Base-by-base conservation (phyloP, 371 early-diverging fungal genomes). In the Circinella umbellata region DNA sequence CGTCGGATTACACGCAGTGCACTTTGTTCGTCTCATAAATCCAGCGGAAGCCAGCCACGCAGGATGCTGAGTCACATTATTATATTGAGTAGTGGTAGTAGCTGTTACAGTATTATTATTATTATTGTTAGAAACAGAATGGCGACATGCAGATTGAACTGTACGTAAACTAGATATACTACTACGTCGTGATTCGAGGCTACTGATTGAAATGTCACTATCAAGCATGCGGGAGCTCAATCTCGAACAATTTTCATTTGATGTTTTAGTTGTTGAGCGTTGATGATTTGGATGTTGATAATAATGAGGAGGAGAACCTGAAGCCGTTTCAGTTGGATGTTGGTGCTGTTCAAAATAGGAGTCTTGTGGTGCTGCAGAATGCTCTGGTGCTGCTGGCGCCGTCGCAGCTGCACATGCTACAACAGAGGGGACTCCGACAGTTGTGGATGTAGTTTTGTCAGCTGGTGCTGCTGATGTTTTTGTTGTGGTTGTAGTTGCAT, bases 1-100 rank as follows among this genome's bases (percentile, higher is more conserved):
- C 27, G 49, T 57, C 10, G 73, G 73, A 60, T 73, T 69, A 63
- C 73, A 73, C n/a, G 73, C 73, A 37, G 66, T 53, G 55, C 73
- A 73, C 64, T 73, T 69, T 13, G 70, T 69, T 51, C 66, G 69
- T 14, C 73, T 69, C 67, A 68, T 68, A 42, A 73, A 67, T 11
- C 72, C 72, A 57, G 63, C 72, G 7, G 54, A 59, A 14, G 64
- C 73, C 17, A 73, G 48, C 74, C 68, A 70, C 8, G 63, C 61
- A 17, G 74, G 68, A 18, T 74, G 74, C 20, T 69, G 66, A 18
- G 68, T 69, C 27, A 15, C 36, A 17, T 70, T 57, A 27, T 60
- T 48, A n/a, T 59, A 39, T 38, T 61, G 51, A 4, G 42, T 3
- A 42, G 42, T 42, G 42, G 27, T 2, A 2, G n/a, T 54, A 27